phyloP scores from a whole-genome alignment of 2,329 filamentous ascomycete species.

The Colletotrichum lini region DNA sequence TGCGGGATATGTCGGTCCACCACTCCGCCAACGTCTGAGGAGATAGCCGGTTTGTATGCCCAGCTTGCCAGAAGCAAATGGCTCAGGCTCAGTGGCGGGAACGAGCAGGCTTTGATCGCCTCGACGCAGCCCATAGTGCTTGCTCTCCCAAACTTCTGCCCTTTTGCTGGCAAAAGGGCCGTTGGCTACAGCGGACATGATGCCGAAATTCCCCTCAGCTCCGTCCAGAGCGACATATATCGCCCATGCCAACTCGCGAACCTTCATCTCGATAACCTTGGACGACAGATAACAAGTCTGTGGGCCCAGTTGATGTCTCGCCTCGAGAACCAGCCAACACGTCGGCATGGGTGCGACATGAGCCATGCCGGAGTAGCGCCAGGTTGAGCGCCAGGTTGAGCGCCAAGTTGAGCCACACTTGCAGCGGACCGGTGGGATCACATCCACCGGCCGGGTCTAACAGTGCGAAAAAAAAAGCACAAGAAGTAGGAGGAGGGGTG shows the following conservation, averaged over 20 bases:
- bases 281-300: background rate
- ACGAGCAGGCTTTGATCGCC: background rate
- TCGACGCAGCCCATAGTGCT: conserved; percentile 19
- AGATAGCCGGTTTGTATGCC: background rate
- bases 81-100: background rate
- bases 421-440: conserved; percentile 15
- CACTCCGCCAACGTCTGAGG: background rate
- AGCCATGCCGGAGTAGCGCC: background rate
- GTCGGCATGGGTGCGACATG: background rate
- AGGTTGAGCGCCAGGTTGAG: background rate
- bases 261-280: background rate
- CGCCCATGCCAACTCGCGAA: conserved; percentile 5
- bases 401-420: conserved; percentile 6
- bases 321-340: background rate
- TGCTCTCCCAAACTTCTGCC: conserved; percentile 6
- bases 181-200: conserved; percentile 3
- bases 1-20: background rate
- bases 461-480: conserved; percentile 1
- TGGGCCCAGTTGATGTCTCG: background rate
- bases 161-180: background rate
- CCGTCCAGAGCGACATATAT: conserved; percentile 19
- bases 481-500: too few species aligned
- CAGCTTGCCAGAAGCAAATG: background rate
- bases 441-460: conserved; percentile 12
- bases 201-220: conserved; percentile 1